phyloP scores from a whole-genome alignment of 192 early-diverging fungal species.

The Gigaspora rosea region DNA sequence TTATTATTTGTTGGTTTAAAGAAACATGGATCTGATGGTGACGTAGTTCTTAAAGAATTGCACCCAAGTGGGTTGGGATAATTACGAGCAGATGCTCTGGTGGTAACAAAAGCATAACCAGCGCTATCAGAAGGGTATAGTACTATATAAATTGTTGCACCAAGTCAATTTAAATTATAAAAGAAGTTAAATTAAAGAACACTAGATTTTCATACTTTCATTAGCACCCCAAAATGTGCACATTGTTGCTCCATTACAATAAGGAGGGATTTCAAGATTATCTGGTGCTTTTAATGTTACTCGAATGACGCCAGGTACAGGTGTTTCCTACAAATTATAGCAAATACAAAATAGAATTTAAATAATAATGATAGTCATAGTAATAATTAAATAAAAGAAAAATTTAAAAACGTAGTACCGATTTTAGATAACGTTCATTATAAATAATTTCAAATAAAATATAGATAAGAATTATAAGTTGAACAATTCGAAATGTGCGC shows the following conservation, averaged over 20 bases:
- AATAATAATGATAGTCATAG: background rate
- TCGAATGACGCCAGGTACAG: slow-evolving; percentile 18
- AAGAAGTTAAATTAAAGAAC: background rate
- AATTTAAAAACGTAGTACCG: background rate
- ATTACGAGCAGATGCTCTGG: slow-evolving; percentile 35
- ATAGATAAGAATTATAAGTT: background rate
- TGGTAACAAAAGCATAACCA: slow-evolving; percentile 41
- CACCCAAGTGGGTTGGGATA: slow-evolving; percentile 26
- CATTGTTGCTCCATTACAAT: slow-evolving; percentile 2
- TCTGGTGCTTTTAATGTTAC: slow-evolving; percentile 16
- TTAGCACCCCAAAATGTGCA: slow-evolving; percentile 27
- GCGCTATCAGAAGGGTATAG: slow-evolving; percentile 31
- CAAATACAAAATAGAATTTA: background rate
- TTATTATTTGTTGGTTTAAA: slow-evolving; percentile 31
- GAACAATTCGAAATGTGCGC: background rate
- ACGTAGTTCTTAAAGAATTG: slow-evolving; percentile 31
- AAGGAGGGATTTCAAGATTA: background rate
- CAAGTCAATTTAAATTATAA: background rate
- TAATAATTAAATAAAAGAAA: background rate
- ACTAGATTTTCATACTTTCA: slow-evolving; percentile 16
- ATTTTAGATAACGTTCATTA: slow-evolving; percentile 20
- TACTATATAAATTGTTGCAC: background rate
- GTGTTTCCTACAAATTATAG: slow-evolving; percentile 5
- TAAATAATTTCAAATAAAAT: background rate
- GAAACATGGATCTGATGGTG: background rate